Evolutionary conservation across 345 rosid genomes (phyloP).

Genomic region (Eucalyptus pumila): DNA sequence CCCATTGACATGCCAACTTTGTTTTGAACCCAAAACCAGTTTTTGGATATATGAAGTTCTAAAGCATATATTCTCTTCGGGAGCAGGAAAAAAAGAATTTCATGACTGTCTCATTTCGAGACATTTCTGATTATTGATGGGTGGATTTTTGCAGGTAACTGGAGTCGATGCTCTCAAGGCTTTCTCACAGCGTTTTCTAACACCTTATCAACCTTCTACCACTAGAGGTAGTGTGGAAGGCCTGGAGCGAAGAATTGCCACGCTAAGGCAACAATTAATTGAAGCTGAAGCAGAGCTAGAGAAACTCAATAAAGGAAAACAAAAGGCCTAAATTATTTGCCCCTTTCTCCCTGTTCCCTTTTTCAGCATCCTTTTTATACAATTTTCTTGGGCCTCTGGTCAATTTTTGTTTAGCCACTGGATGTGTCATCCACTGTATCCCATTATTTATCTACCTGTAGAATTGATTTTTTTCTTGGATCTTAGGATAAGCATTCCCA

Average conservation of each 20-base stretch:
- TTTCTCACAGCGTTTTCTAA: constrained; percentile 53
- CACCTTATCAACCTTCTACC: constrained; percentile 44
- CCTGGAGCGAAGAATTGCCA: constrained; percentile 38
- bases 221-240: constrained; percentile 34
- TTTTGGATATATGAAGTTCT: not conserved
- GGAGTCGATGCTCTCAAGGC: constrained; percentile 84
- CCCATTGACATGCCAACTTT: not conserved
- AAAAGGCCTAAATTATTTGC: constrained; percentile 12
- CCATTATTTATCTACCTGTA: not conserved
- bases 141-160: constrained; percentile 48
- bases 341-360: not conserved
- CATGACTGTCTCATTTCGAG: not conserved
- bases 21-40: not conserved
- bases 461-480: not conserved
- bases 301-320: constrained; percentile 49
- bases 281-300: constrained; percentile 73
- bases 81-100: not conserved
- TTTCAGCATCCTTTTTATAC: not conserved
- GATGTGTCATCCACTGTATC: not conserved
- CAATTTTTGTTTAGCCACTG: not conserved
- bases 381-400: not conserved
- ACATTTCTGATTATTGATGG: not conserved
- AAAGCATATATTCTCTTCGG: not conserved
- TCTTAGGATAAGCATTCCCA: not conserved
- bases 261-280: constrained; percentile 36